Percentiles rank a stretch among this genome's conserved stretches.
Conservation (phyloP, 306 rosid species). For the Quercus mongolica region DNA sequence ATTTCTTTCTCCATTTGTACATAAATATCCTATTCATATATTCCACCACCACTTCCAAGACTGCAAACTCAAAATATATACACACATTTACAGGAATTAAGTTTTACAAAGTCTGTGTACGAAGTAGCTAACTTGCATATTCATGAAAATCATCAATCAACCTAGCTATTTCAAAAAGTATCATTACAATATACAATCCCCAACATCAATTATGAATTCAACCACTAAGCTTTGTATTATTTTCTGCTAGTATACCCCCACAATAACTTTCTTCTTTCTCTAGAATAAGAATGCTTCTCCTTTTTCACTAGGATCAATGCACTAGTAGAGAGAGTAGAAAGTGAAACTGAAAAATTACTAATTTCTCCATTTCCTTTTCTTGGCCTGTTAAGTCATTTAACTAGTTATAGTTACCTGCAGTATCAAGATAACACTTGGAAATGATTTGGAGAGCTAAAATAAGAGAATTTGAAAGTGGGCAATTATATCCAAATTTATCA, state of each 20-base stretch:
- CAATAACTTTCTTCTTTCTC: background rate
- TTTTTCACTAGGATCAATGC: background rate
- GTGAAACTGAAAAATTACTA: background rate
- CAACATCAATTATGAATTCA: background rate
- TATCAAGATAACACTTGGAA: background rate
- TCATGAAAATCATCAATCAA: background rate
- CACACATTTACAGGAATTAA: background rate
- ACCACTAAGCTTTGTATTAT: background rate
- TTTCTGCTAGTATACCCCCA: background rate
- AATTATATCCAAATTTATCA: constrained; percentile 4
- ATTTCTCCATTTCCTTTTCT: background rate
- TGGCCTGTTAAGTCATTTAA: background rate
- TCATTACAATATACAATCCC: background rate
- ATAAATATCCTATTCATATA: background rate
- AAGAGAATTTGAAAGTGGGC: background rate
- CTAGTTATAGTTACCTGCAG: background rate
- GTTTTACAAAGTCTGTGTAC: background rate
- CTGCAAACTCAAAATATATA: background rate
- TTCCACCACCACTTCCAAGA: background rate
- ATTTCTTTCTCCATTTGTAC: background rate
- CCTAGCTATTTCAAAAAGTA: background rate
- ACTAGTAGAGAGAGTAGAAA: background rate
- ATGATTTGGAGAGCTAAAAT: background rate
- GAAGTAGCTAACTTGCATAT: background rate
- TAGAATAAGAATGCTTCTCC: background rate